A percentile compares a stretch with the other conserved stretches of the same genome.
phyloP scores from a whole-genome alignment of 352 stramenopile species.

The Globisporangium middletonii region DNA sequence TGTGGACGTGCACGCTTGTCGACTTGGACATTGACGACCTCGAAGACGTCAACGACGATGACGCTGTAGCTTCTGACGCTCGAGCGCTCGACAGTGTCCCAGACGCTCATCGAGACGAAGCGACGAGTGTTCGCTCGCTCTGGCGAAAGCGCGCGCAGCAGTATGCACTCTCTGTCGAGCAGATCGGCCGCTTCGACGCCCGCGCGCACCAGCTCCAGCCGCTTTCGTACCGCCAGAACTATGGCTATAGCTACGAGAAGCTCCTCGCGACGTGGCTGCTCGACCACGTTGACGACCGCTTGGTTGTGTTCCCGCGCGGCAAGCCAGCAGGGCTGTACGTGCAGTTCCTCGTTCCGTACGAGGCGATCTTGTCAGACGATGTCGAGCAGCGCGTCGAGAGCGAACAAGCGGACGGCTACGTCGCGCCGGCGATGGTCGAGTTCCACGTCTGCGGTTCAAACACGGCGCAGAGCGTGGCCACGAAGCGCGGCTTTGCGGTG shows the following conservation, averaged over 20 bases:
- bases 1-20: conserved; percentile 31
- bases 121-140: conserved; percentile 1
- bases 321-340: conserved; percentile 47
- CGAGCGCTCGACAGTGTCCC: conserved; percentile 22
- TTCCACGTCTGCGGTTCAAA: conserved; percentile 40
- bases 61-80: too few species aligned
- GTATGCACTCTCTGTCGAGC: conserved; percentile 14
- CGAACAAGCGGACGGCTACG: conserved; percentile 4
- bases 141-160: conserved; percentile 12
- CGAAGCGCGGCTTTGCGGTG: conserved; percentile 36
- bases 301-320: conserved; percentile 48
- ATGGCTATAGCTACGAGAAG: conserved; percentile 14
- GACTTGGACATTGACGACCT: conserved; percentile 56
- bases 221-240: conserved; percentile 4
- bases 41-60: conserved; percentile 17
- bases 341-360: conserved; percentile 46
- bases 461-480: conserved; percentile 15
- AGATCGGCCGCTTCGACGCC: conserved; percentile 15
- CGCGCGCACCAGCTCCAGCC: conserved; percentile 9
- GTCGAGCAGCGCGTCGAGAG: conserved; percentile 8
- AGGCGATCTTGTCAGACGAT: conserved; percentile 2
- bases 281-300: conserved; percentile 27
- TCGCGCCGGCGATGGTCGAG: conserved; percentile 24
- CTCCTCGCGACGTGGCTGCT: conserved; percentile 31
- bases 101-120: conserved; percentile 24